phyloP scores from a whole-genome alignment of 345 rosid species.

The Moringa oleifera region DNA sequence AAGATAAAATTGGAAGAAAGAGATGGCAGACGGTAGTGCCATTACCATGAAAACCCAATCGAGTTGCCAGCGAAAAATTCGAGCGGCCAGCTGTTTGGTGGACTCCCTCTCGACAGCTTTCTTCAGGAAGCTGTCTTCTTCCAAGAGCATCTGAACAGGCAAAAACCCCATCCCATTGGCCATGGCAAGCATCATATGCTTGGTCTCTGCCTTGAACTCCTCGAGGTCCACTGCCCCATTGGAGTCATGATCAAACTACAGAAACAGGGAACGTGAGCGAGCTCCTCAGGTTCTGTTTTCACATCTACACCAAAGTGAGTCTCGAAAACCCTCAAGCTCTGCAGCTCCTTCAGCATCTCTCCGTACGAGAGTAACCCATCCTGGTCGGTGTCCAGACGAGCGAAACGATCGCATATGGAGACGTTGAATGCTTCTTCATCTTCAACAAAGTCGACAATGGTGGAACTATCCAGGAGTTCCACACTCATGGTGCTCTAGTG shows the following conservation, averaged over 20 bases:
- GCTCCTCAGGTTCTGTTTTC: constrained; percentile 24
- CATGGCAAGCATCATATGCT: constrained; percentile 29
- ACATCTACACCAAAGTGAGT: constrained; percentile 33
- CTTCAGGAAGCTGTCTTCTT: constrained; percentile 32
- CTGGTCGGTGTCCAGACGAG: constrained; percentile 26
- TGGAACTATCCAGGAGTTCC: constrained; percentile 30
- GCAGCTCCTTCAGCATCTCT: constrained; percentile 40
- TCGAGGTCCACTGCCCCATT: constrained; percentile 24
- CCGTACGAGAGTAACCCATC: constrained; percentile 38
- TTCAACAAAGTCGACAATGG: constrained; percentile 35
- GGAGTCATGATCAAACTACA: constrained; percentile 26
- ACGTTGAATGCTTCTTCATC: constrained; percentile 38
- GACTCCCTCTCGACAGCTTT: constrained; percentile 41
- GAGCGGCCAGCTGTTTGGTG: constrained; percentile 14
- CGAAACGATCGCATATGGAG: constrained; percentile 20
- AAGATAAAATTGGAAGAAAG: background rate
- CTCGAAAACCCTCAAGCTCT: constrained; percentile 36
- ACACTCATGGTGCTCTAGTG: constrained; percentile 35
- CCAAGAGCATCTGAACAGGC: constrained; percentile 46
- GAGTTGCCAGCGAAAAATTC: background rate
- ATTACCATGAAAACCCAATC: background rate
- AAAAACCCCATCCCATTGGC: constrained; percentile 43
- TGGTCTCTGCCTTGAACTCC: constrained; percentile 43
- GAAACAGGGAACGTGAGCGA: constrained; percentile 7
- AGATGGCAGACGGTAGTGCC: background rate